Base-by-base conservation (phyloP, 2,329 filamentous ascomycete genomes). In the Colletotrichum chrysophilum region DNA sequence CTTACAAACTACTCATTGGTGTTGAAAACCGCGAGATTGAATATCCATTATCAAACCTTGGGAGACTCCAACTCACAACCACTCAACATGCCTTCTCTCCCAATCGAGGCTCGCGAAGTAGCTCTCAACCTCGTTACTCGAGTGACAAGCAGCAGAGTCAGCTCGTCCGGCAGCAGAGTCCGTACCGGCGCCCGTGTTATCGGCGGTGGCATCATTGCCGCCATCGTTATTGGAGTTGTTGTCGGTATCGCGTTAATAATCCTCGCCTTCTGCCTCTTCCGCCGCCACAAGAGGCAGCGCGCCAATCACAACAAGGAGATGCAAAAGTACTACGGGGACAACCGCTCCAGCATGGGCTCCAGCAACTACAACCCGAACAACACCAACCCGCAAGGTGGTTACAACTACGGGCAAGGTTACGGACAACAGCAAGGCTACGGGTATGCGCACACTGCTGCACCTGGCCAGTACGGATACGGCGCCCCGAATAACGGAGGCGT, bases 241-340 rank as follows among this genome's bases (percentile, higher is more conserved):
- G 28, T 65, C 10, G 61, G 56, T 2, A 43, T 75, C 18, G 73
- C 16, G 7, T 3, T 26, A 3, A 5, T 75, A 16, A 9, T 75
- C 32, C 14, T 68, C 21, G 38, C 12, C 18, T 28, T 58, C 58
- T 30, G n/a, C 28, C 9, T 75, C 3, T 65, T 68, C 43, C 73
- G 70, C 18, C 70, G 73, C 6, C 36, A 58, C 64, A 62, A 64
- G 58, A 75, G 21, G 7, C 61, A 38, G 18, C 21, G 68, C 18
- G 24, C 24, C 6, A 58, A 18, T 2, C 64, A 58, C 14, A 9
- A 58, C n/a, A 65, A 75, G 56, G 73, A 73, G 64, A 73, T 73
- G 70, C n/a, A 52, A 13, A 75, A 75, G 21, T 73, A 73, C 64
- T 73, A 73, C 38, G 73, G 70, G 24, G 58, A 73, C 48, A 67